These are phyloP conservation scores for Ogataea hybrid DNA, from an alignment of 1,139 yeast species.

Conservation along the genomic window DNA sequence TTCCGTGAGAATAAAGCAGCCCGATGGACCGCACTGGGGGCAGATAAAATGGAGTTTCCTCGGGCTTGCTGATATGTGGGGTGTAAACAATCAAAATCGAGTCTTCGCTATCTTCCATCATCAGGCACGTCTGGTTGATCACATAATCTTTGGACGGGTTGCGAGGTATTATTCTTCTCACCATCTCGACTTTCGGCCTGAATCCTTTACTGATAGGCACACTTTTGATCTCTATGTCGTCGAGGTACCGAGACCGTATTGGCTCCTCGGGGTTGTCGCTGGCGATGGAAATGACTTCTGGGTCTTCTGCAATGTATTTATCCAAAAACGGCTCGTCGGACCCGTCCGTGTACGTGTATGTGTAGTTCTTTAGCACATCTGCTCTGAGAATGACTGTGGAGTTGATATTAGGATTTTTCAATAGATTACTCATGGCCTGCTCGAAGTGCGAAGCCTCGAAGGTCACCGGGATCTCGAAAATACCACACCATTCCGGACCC, in stretches of 20 bases:
- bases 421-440: constrained; percentile 75
- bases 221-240: constrained; percentile 51
- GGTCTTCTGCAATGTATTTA: constrained; percentile 33
- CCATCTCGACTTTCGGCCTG: constrained; percentile 50
- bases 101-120: constrained; percentile 39
- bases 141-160: constrained; percentile 84
- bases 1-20: constrained; percentile 48
- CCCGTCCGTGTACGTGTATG: constrained; percentile 32
- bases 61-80: constrained; percentile 64
- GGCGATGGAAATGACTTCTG: constrained; percentile 22
- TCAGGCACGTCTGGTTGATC: constrained; percentile 79
- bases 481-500: constrained; percentile 67
- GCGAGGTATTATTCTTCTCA: constrained; percentile 82
- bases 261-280: constrained; percentile 33
- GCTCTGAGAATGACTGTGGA: constrained; percentile 90
- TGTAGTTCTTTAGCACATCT: constrained; percentile 65
- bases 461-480: constrained; percentile 45
- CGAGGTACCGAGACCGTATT: constrained; percentile 47
- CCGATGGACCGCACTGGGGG: constrained; percentile 87
- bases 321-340: constrained; percentile 24
- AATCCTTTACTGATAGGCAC: constrained; percentile 42
- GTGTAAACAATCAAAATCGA: constrained; percentile 64
- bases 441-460: constrained; percentile 58
- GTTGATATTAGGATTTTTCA: constrained; percentile 85
- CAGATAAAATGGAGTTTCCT: constrained; percentile 79